Evolutionary conservation across 2,329 filamentous ascomycete species (phyloP).

Genomic region (Tolypocladium endophyticum): DNA sequence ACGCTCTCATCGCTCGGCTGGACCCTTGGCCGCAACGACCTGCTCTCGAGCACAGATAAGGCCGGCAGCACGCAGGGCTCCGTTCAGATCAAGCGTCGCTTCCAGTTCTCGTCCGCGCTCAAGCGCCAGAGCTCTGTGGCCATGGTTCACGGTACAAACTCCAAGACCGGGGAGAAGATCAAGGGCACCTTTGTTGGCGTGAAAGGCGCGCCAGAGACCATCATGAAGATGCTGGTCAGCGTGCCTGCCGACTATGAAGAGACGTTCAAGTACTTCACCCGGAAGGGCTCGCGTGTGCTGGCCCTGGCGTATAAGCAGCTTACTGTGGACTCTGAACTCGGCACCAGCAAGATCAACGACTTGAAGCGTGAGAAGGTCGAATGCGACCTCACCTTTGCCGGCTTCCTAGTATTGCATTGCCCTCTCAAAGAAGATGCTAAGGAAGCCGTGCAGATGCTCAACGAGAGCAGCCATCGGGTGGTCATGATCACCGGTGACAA

Average conservation of each 20-base stretch:
- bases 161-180: slow-evolving; percentile 61
- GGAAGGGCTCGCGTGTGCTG: slow-evolving; percentile 88
- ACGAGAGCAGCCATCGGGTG: slow-evolving; percentile 95
- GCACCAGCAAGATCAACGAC: slow-evolving; percentile 79
- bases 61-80: slow-evolving; percentile 42
- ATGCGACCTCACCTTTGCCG: slow-evolving; percentile 73
- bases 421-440: slow-evolving; percentile 94
- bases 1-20: slow-evolving; percentile 83
- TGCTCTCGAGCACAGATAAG: slow-evolving; percentile 51
- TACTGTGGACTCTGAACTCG: slow-evolving; percentile 69
- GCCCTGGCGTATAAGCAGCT: slow-evolving; percentile 92
- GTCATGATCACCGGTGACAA: slow-evolving; percentile 99
- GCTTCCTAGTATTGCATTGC: slow-evolving; percentile 90
- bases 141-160: slow-evolving; percentile 63
- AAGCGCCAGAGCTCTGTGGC: slow-evolving; percentile 95
- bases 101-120: slow-evolving; percentile 94
- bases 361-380: slow-evolving; percentile 91
- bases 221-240: slow-evolving; percentile 80
- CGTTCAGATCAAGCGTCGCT: slow-evolving; percentile 91
- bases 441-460: slow-evolving; percentile 89
- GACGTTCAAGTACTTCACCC: slow-evolving; percentile 95
- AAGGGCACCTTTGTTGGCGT: slow-evolving; percentile 88
- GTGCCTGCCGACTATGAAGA: slow-evolving; percentile 88
- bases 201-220: slow-evolving; percentile 95
- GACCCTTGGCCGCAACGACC: slow-evolving; percentile 84